These are phyloP conservation scores for Kentomonas sorsogonicus DNA, from an alignment of 208 protist genomes.

Conservation along the genomic window DNA sequence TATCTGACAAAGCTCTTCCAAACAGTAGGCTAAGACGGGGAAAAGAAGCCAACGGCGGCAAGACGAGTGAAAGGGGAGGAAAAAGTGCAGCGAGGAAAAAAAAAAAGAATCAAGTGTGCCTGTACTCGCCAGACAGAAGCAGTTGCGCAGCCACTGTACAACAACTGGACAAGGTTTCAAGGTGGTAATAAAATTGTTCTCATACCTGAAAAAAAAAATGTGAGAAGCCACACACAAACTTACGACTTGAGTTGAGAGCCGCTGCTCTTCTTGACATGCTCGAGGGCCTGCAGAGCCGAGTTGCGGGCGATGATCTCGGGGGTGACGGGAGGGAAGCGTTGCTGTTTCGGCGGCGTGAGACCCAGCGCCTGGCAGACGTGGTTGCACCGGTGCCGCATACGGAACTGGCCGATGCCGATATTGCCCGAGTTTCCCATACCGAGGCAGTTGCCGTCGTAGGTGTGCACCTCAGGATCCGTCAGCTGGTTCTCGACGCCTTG, in stretches of 20 bases:
- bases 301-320: too few relatives aligned
- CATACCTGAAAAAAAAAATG: neutral
- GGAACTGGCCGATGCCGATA: conserved; percentile 47
- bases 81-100: neutral
- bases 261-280: too few relatives aligned
- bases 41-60: conserved; percentile 6
- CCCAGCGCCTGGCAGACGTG: conserved; percentile 22
- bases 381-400: conserved; percentile 32
- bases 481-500: conserved; percentile 55
- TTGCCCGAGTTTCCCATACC: conserved; percentile 62
- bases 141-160: neutral
- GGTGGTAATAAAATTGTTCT: neutral
- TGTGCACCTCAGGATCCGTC: conserved; percentile 75
- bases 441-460: conserved; percentile 46
- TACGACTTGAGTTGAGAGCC: too few relatives aligned
- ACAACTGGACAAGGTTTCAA: too few relatives aligned
- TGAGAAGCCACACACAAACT: too few relatives aligned
- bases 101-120: neutral
- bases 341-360: conserved; percentile 16
- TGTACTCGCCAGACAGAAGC: neutral
- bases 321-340: neutral
- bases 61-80: neutral
- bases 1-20: neutral
- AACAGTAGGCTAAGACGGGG: neutral
- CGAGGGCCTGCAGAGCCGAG: too few relatives aligned